Evolutionary conservation across 495 filamentous ascomycete species (phyloP).

Genomic region (Oleoguttula mirabilis): DNA sequence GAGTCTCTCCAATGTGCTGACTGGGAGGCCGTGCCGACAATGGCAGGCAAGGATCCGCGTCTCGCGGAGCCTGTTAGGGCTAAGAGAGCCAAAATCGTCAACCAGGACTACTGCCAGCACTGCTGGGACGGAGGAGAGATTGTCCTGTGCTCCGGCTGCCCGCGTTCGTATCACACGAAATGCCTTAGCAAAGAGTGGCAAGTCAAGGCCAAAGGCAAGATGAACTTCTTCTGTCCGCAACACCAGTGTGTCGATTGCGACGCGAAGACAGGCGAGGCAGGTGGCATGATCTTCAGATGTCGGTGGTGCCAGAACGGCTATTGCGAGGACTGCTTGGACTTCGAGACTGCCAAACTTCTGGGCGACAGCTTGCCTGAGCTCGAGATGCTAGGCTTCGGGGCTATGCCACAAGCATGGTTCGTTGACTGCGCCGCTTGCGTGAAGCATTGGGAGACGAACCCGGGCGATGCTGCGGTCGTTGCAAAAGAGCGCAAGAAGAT

Average conservation of each 20-base stretch:
- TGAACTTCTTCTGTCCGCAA: constrained; percentile 42
- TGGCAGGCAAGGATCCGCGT: constrained; percentile 43
- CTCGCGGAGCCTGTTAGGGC: constrained; percentile 35
- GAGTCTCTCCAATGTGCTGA: constrained; percentile 42
- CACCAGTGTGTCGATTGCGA: constrained; percentile 46
- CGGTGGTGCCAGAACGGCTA: constrained; percentile 44
- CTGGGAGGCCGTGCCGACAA: constrained; percentile 47
- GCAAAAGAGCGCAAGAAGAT: constrained; percentile 3
- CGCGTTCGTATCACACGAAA: constrained; percentile 42
- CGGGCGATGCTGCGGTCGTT: neutral
- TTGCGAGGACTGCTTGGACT: constrained; percentile 54
- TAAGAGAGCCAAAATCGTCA: constrained; percentile 34
- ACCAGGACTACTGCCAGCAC: constrained; percentile 46
- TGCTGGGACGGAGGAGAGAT: constrained; percentile 42
- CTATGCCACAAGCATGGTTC: constrained; percentile 37
- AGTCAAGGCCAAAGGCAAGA: constrained; percentile 26
- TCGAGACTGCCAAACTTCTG: constrained; percentile 38
- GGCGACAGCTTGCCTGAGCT: constrained; percentile 41
- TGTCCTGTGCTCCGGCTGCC: constrained; percentile 41
- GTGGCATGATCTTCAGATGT: constrained; percentile 50
- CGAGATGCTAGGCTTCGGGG: constrained; percentile 37
- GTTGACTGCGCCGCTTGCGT: constrained; percentile 17
- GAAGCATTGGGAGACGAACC: constrained; percentile 6
- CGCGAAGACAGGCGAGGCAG: constrained; percentile 43
- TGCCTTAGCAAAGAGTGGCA: constrained; percentile 38